A percentile compares a stretch with the other conserved stretches of the same genome.
These are phyloP conservation scores for Monilinia polystroma DNA, from an alignment of 2,329 filamentous ascomycete genomes.

Conservation along the genomic window DNA sequence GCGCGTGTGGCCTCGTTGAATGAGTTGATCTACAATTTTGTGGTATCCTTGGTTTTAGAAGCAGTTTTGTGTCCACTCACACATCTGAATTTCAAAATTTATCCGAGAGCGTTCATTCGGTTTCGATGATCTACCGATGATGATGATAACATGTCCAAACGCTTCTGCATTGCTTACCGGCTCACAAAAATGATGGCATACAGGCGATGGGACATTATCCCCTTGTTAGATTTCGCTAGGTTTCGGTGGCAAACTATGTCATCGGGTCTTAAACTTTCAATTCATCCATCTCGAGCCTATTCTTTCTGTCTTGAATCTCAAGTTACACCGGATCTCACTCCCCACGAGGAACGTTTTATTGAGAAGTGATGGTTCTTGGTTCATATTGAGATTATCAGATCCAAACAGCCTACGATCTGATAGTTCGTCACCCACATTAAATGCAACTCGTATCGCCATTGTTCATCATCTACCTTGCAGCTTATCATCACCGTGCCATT, in stretches of 20 bases:
- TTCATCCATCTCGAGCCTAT: not conserved
- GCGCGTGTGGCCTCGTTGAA: not conserved
- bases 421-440: not conserved
- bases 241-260: constrained; percentile 15
- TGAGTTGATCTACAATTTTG: not conserved
- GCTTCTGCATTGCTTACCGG: not conserved
- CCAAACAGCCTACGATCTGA: not conserved
- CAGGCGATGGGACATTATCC: too few relatives aligned
- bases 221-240: not conserved
- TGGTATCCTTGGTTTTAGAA: not conserved
- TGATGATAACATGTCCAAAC: not conserved
- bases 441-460: not conserved
- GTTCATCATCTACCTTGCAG: not conserved
- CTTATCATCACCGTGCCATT: not conserved
- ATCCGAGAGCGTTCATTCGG: not conserved
- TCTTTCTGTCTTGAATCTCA: not conserved
- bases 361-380: not conserved
- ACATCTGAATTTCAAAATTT: not conserved
- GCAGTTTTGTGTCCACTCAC: not conserved
- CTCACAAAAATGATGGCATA: not conserved
- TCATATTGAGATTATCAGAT: not conserved
- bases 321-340: not conserved
- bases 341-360: not conserved
- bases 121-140: not conserved
- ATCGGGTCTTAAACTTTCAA: not conserved